Percentiles rank a stretch among this genome's conserved stretches.
Conservation (phyloP, 2,329 filamentous ascomycete genomes). For the Hymenoscyphus albidus region DNA sequence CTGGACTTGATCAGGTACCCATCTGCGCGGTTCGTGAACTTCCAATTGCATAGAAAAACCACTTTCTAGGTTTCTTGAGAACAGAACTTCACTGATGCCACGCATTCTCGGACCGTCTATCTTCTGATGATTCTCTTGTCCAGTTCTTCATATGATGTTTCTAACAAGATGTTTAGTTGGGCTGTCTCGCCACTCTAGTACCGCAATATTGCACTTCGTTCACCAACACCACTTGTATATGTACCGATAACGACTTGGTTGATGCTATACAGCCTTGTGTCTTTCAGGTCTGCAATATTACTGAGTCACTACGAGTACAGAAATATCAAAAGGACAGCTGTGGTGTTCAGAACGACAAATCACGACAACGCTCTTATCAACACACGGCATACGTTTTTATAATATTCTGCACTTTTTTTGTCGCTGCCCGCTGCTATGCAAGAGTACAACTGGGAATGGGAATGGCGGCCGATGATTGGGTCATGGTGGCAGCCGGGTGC, state of each 20-base stretch:
- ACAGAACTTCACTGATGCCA: neutral
- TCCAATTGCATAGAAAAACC: neutral
- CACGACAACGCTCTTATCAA: neutral
- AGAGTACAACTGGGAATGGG: conserved; percentile 12
- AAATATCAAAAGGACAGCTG: conserved; percentile 41
- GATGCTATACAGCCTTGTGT: conserved; percentile 35
- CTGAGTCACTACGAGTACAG: conserved; percentile 39
- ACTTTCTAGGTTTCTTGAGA: neutral
- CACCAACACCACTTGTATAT: conserved; percentile 39
- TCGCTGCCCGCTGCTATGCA: conserved; percentile 8
- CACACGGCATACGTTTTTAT: neutral
- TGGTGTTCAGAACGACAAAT: conserved; percentile 27
- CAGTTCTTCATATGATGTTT: neutral
- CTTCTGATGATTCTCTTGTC: too few species aligned
- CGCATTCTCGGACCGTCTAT: too few species aligned
- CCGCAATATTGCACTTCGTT: conserved; percentile 26
- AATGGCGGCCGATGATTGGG: conserved; percentile 15
- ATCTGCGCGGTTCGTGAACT: neutral
- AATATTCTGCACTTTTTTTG: conserved; percentile 10
- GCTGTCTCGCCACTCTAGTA: conserved; percentile 7
- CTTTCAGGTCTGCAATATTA: conserved; percentile 35
- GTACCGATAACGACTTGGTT: conserved; percentile 35
- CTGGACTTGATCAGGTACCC: neutral
- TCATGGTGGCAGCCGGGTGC: conserved; percentile 13
- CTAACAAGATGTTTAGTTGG: neutral